A percentile compares a stretch with the other conserved stretches of the same genome.
Conservation (phyloP, 1,284 basidiomycete species). For the Malassezia vespertilionis region DNA sequence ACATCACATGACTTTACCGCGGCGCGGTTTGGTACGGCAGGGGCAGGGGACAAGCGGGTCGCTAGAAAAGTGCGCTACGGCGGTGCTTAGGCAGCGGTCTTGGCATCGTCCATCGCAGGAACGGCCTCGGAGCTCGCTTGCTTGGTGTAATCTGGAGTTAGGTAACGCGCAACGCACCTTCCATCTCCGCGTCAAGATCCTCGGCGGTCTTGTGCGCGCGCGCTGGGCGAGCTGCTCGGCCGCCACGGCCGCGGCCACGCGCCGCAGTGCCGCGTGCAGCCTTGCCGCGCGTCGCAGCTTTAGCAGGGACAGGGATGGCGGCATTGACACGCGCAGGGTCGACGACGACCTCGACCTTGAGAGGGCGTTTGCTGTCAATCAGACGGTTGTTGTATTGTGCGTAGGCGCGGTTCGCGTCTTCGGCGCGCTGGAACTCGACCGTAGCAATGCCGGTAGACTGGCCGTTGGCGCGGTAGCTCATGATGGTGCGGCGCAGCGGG, state of each 20-base stretch:
- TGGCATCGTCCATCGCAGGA: conserved; percentile 12
- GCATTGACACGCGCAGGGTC: conserved; percentile 64
- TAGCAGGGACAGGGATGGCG: conserved; percentile 59
- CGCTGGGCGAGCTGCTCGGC: conserved; percentile 39
- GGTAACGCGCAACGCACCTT: conserved; percentile 22
- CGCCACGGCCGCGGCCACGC: conserved; percentile 47
- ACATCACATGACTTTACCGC: no score
- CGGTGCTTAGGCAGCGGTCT: conserved; percentile 6
- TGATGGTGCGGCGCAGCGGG: conserved; percentile 66
- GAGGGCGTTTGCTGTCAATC: conserved; percentile 96
- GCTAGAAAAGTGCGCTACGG: no score
- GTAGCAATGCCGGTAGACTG: conserved; percentile 80
- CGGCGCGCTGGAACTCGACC: conserved; percentile 72
- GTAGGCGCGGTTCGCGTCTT: conserved; percentile 83
- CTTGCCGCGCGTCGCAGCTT: conserved; percentile 50
- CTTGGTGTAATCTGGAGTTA: conserved; percentile 27
- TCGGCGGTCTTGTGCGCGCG: conserved; percentile 53
- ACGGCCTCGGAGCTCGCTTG: conserved; percentile 22
- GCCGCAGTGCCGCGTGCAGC: conserved; percentile 53
- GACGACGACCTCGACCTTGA: conserved; percentile 95
- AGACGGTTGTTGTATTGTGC: conserved; percentile 93
- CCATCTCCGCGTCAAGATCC: conserved; percentile 58
- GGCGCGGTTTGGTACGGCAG: no score
- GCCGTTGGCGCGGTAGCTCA: conserved; percentile 74
- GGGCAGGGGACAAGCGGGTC: no score